Conservation (phyloP, 2,329 filamentous ascomycete species). For the Pseudofabraea citricarpa region DNA sequence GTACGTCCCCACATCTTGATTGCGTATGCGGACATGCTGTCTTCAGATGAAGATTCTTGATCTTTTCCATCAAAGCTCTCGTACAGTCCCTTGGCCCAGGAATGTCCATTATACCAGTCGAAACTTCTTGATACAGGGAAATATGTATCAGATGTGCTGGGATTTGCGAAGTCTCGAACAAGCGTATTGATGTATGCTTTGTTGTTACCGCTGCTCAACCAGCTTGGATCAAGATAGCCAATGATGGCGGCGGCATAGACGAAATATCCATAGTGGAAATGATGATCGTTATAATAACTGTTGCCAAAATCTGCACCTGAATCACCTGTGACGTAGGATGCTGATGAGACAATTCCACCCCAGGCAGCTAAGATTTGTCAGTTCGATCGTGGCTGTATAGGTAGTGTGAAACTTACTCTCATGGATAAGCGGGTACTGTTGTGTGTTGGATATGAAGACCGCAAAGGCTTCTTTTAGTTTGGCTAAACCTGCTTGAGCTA, state of each 20-base stretch:
- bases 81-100: slow-evolving; percentile 81
- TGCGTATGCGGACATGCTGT: slow-evolving; percentile 80
- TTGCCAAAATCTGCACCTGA: slow-evolving; percentile 82
- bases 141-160: slow-evolving; percentile 61
- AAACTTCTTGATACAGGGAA: slow-evolving; percentile 83
- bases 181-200: slow-evolving; percentile 77
- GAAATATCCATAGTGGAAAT: slow-evolving; percentile 83
- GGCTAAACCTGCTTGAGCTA: slow-evolving; percentile 53
- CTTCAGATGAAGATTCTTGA: slow-evolving; percentile 86
- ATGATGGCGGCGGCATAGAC: slow-evolving; percentile 83
- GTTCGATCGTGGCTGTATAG: neutral
- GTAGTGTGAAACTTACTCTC: slow-evolving; percentile 42
- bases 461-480: slow-evolving; percentile 64
- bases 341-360: slow-evolving; percentile 77
- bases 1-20: slow-evolving; percentile 91
- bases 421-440: slow-evolving; percentile 61
- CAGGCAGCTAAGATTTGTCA: slow-evolving; percentile 48
- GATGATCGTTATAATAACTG: slow-evolving; percentile 73
- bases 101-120: slow-evolving; percentile 93
- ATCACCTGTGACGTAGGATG: slow-evolving; percentile 66
- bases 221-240: slow-evolving; percentile 69
- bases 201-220: slow-evolving; percentile 64
- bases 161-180: slow-evolving; percentile 78
- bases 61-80: slow-evolving; percentile 71
- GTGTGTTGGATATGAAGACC: slow-evolving; percentile 61